Base-by-base conservation (phyloP, 352 stramenopile species). In the Pythium biforme region DNA sequence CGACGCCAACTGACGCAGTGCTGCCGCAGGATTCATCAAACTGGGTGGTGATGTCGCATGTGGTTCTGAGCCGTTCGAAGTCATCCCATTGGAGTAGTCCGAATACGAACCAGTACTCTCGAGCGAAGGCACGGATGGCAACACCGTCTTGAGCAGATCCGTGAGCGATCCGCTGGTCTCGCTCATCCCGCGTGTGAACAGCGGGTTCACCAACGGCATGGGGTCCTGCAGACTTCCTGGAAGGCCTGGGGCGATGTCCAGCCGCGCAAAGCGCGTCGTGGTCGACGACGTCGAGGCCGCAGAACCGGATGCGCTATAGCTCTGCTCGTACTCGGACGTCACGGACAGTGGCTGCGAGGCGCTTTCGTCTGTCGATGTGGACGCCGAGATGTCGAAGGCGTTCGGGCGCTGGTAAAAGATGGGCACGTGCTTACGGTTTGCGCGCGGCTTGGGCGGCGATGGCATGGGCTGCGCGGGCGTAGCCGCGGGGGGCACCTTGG, bases 361-460 rank as follows among this genome's bases (percentile, higher is more conserved):
- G 17, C 33, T 69, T 46, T 85, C 77, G 40, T 82, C 71, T 2
- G 77, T 83, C 15, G 59, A 65, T 31, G 68, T 75, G 55, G 48
- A 82, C 56, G 33, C 54, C 3, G 66, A 73, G 33, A 72, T 52
- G 3, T 68, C 59, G 33, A 68, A 72, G 37, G 71, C 48, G 68
- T 69, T 54, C 51, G 74, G 60, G 67, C 70, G 59, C 50, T 90
- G 77, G 68, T 92, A 92, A 67, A 92, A 92, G 39, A 92, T 88
- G 3, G 83, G 83, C 26, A 92, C 81, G 63, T 92, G 83, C 66
- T 92, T 92, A 58, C 83, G 72, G 48, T 92, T 92, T n/a, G 83
- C 76, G 45, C 83, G 75, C 2, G 83, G 83, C 66, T 89, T 90
- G 12, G 83, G 83, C 5, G 83, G 83, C 17, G 83, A 90, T 10